phyloP scores from a whole-genome alignment of 2,329 filamentous ascomycete genomes.

The Neopestalotiopsis sp. region DNA sequence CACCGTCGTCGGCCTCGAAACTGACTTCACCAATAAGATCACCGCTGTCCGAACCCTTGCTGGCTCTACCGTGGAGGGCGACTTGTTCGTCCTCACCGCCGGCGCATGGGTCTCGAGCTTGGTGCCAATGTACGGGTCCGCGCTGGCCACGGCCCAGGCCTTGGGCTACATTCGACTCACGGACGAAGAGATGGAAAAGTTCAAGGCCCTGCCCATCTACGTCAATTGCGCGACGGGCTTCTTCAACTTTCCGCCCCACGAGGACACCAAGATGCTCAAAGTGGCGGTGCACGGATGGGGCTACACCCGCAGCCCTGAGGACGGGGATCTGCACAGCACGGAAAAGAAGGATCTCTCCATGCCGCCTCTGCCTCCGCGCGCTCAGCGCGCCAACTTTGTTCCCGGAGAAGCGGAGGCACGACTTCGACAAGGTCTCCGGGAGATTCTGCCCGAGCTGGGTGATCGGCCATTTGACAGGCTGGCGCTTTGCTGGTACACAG shows the following conservation, averaged over 20 bases:
- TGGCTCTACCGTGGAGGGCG: slow-evolving; percentile 15
- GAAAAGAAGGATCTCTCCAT: background rate
- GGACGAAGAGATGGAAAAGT: slow-evolving; percentile 31
- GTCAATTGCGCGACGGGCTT: slow-evolving; percentile 32
- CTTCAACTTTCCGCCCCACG: slow-evolving; percentile 37
- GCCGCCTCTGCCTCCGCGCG: background rate
- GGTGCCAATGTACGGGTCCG: slow-evolving; percentile 26
- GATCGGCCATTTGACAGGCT: slow-evolving; percentile 31
- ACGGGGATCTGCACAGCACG: background rate
- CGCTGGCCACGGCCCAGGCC: slow-evolving; percentile 23
- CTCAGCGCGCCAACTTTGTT: slow-evolving; percentile 7
- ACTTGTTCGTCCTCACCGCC: slow-evolving; percentile 28
- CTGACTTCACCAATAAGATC: background rate
- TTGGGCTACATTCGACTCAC: slow-evolving; percentile 35
- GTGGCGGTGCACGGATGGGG: slow-evolving; percentile 35
- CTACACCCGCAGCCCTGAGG: slow-evolving; percentile 14
- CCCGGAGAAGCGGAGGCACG: slow-evolving; percentile 24
- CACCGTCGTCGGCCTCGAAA: background rate
- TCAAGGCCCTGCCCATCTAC: slow-evolving; percentile 28
- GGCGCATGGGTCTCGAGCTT: slow-evolving; percentile 31
- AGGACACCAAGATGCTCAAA: slow-evolving; percentile 30
- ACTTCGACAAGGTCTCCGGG: slow-evolving; percentile 24
- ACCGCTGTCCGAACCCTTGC: background rate
- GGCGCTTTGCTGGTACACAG: slow-evolving; percentile 40
- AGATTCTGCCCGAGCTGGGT: slow-evolving; percentile 27